These are phyloP conservation scores for Ceratopteris richardii DNA, from an alignment of 75 land plant genomes.

Conservation along the genomic window DNA sequence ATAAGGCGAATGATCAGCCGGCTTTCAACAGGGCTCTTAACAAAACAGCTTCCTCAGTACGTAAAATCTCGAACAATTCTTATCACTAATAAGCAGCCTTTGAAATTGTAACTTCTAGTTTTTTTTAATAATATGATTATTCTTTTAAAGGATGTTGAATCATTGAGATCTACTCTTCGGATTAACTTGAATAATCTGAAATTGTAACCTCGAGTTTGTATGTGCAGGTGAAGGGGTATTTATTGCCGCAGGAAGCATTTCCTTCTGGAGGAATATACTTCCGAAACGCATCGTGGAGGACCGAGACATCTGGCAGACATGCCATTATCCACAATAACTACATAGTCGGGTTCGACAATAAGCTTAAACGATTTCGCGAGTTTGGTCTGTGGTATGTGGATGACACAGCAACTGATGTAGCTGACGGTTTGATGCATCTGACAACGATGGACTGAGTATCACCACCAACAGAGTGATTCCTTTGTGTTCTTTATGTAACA, in stretches of 20 bases:
- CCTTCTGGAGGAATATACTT: slow-evolving; percentile 93
- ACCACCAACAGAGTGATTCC: no score
- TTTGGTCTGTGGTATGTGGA: slow-evolving; percentile 80
- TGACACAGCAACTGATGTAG: slow-evolving; percentile 22
- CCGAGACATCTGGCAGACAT: slow-evolving; percentile 68
- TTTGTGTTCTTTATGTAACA: no score
- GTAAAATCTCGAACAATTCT: background rate
- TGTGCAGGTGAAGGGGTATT: slow-evolving; percentile 76
- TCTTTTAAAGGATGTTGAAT: no score
- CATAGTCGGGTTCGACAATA: slow-evolving; percentile 85
- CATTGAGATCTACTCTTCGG: no score
- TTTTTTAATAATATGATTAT: no score
- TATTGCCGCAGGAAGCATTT: slow-evolving; percentile 85
- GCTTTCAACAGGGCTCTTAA: slow-evolving; percentile 91
- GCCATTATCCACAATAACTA: slow-evolving; percentile 92
- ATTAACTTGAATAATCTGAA: no score
- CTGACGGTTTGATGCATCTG: background rate
- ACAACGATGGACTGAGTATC: background rate
- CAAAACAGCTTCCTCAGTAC: slow-evolving; percentile 66
- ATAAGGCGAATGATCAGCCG: slow-evolving; percentile 87
- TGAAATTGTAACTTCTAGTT: no score
- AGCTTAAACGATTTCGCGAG: slow-evolving; percentile 71
- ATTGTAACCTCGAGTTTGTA: background rate
- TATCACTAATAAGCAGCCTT: no score
- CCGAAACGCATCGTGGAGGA: slow-evolving; percentile 72